Conservation (phyloP, 306 rosid species). For the Cicer judaicum region DNA sequence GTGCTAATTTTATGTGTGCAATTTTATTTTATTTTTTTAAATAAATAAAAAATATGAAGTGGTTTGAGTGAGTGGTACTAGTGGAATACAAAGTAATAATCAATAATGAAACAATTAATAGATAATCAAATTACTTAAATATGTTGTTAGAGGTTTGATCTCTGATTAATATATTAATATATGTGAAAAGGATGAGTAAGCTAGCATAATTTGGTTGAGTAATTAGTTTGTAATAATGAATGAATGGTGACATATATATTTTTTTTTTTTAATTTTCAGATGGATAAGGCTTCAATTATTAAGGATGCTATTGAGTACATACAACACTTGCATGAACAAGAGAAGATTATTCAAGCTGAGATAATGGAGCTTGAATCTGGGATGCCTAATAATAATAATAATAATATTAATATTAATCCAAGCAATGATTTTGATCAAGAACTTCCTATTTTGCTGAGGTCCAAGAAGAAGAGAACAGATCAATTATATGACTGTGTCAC, state of each 20-base stretch:
- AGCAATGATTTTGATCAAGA: conserved; percentile 58
- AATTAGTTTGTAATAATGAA: background rate
- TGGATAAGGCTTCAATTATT: conserved; percentile 97
- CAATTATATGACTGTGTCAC: conserved; percentile 49
- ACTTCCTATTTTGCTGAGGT: conserved; percentile 61
- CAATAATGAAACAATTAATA: background rate
- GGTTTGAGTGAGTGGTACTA: background rate
- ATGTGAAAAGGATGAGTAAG: background rate
- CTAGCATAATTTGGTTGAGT: no score
- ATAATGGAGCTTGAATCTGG: conserved; percentile 78
- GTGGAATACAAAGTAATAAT: background rate
- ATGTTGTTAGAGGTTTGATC: background rate
- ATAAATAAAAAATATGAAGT: background rate
- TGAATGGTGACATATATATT: background rate
- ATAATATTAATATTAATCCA: background rate
- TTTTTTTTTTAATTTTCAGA: conserved; percentile 46
- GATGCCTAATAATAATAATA: conserved; percentile 40
- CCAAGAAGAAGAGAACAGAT: conserved; percentile 79
- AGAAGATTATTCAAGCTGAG: conserved; percentile 71
- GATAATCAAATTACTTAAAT: background rate
- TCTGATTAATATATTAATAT: no score
- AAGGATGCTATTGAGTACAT: conserved; percentile 93
- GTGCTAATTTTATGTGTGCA: background rate
- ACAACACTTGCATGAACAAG: conserved; percentile 78
- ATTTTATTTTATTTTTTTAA: background rate